Percentiles rank a stretch among this genome's conserved stretches.
These are phyloP conservation scores for Acanthochlamys bracteata DNA, from an alignment of 106 monocot genomes.

Conservation along the genomic window DNA sequence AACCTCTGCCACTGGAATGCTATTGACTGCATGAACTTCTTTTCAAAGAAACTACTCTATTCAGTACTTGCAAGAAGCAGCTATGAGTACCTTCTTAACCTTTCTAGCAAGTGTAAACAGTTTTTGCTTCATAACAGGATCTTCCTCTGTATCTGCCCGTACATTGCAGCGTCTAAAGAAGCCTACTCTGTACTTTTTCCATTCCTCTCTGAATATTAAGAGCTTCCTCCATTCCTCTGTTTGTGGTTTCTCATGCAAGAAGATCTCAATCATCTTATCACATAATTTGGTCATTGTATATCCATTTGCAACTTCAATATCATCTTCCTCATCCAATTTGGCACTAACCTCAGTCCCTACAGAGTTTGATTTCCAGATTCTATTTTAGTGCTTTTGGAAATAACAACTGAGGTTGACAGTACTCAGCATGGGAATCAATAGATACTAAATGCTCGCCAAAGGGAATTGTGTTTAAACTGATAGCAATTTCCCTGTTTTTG, in stretches of 20 bases:
- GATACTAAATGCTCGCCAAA: too few relatives aligned
- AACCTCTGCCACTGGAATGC: too few relatives aligned
- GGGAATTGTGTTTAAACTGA: too few relatives aligned
- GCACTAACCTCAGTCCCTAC: too few relatives aligned
- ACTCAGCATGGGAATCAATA: too few relatives aligned
- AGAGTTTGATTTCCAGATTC: too few relatives aligned
- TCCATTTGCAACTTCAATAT: constrained; percentile 61
- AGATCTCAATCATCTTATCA: constrained; percentile 91
- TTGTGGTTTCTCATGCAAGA: constrained; percentile 70
- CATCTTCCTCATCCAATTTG: constrained; percentile 20
- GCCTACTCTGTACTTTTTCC: constrained; percentile 64
- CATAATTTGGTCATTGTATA: constrained; percentile 93
- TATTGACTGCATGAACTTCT: too few relatives aligned
- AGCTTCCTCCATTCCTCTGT: constrained; percentile 94
- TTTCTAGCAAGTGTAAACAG: constrained; percentile 57
- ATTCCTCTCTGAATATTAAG: constrained; percentile 81
- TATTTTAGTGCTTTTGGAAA: too few relatives aligned
- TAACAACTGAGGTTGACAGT: too few relatives aligned
- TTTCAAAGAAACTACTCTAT: too few relatives aligned
- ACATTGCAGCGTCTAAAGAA: constrained; percentile 58
- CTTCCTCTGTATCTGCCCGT: constrained; percentile 53
- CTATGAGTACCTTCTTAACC: constrained; percentile 84
- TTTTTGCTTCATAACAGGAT: constrained; percentile 51
- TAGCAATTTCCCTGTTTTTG: too few relatives aligned
- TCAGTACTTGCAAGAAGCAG: too few relatives aligned